Percentiles rank a stretch among this genome's conserved stretches.
phyloP scores from a whole-genome alignment of 441 rosid species.

The Melastoma candidum region DNA sequence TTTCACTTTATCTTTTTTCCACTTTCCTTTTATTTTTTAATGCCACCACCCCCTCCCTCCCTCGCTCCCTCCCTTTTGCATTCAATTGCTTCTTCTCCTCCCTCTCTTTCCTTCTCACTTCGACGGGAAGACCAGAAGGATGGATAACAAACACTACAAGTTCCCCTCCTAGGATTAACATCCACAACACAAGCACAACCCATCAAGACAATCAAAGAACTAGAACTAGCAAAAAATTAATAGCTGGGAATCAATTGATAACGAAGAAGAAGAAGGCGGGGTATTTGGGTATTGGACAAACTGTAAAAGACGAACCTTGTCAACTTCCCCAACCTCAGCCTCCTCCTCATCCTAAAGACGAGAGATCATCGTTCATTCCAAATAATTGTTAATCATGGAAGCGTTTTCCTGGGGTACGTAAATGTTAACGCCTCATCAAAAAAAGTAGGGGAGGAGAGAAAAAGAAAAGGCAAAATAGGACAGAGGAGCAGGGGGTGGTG shows the following conservation, averaged over 20 bases:
- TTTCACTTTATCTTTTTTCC: neutral
- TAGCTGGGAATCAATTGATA: no score
- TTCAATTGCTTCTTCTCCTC: no score
- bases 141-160: constrained; percentile 3
- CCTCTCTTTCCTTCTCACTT: constrained; percentile 19
- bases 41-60: no score
- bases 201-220: no score
- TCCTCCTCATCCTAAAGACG: no score
- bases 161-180: neutral
- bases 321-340: no score
- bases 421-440: neutral
- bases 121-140: constrained; percentile 35
- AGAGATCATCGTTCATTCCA: constrained; percentile 6
- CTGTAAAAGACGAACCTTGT: no score
- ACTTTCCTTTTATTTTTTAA: constrained; percentile 1
- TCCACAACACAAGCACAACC: neutral
- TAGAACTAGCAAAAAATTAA: no score
- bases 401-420: neutral
- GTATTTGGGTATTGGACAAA: no score
- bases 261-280: no score
- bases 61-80: no score
- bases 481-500: neutral
- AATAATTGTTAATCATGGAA: neutral
- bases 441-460: constrained; percentile 9
- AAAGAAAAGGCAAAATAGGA: neutral